Evolutionary conservation across 2,329 filamentous ascomycete genomes (phyloP).

Genomic region (Trichocomaceae sp.): DNA sequence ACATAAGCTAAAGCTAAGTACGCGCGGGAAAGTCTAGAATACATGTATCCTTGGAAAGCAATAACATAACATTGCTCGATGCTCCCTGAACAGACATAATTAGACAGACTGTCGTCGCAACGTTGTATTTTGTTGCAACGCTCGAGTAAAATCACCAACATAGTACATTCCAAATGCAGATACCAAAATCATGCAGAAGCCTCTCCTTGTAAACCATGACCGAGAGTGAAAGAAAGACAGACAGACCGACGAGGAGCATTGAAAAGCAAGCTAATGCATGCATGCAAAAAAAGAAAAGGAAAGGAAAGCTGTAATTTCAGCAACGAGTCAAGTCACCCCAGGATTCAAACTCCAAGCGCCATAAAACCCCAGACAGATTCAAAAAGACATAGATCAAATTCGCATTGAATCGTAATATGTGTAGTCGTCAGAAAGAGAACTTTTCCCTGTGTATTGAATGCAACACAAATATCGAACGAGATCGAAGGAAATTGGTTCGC

Average conservation of each 20-base stretch:
- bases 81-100: neutral
- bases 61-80: neutral
- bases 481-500: neutral
- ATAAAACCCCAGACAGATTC: neutral
- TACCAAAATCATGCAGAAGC: conserved; percentile 3
- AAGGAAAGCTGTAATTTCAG: neutral
- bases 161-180: neutral
- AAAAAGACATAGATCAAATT: neutral
- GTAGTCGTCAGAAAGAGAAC: neutral
- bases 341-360: conserved; percentile 3
- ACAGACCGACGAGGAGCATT: neutral
- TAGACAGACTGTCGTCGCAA: neutral
- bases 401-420: conserved; percentile 5
- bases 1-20: neutral
- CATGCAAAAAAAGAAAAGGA: neutral
- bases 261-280: conserved; percentile 6
- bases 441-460: neutral
- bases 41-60: neutral
- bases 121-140: neutral
- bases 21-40: neutral
- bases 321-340: neutral
- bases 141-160: neutral
- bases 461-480: neutral
- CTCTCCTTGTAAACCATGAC: neutral
- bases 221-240: neutral